Conservation (phyloP, 768 basidiomycete species). For the Rhodotorula sphaerocarpa region DNA sequence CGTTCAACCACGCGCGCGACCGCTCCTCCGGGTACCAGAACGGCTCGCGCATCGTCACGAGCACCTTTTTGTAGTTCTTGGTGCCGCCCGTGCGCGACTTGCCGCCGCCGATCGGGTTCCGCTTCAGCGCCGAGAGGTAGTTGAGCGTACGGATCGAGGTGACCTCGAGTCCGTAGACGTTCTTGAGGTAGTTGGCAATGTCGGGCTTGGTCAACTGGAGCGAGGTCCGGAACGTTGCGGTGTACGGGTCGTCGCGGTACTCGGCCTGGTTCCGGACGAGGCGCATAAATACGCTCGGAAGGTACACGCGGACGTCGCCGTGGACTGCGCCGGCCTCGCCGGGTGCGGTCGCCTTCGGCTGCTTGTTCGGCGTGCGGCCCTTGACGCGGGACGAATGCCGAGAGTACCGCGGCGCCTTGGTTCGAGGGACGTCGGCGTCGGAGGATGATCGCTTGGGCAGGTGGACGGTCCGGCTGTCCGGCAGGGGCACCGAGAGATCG, state of each 20-base stretch:
- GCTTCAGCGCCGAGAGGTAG: slow-evolving; percentile 35
- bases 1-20: slow-evolving; percentile 35
- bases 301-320: slow-evolving; percentile 31
- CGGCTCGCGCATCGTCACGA: slow-evolving; percentile 36
- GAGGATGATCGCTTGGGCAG: not conserved
- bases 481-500: slow-evolving; percentile 8
- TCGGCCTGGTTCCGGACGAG: slow-evolving; percentile 38
- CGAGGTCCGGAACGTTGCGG: slow-evolving; percentile 38
- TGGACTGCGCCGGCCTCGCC: slow-evolving; percentile 8
- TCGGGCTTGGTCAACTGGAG: slow-evolving; percentile 39
- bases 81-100: slow-evolving; percentile 25
- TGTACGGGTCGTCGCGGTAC: slow-evolving; percentile 36
- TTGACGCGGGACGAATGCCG: slow-evolving; percentile 25
- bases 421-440: not conserved
- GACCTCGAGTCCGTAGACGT: slow-evolving; percentile 38
- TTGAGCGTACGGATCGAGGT: slow-evolving; percentile 36
- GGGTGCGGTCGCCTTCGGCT: slow-evolving; percentile 15
- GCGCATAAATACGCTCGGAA: slow-evolving; percentile 37
- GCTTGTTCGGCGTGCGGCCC: slow-evolving; percentile 16
- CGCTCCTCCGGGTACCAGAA: slow-evolving; percentile 40
- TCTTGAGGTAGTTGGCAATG: slow-evolving; percentile 38
- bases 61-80: slow-evolving; percentile 39
- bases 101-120: slow-evolving; percentile 33
- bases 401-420: slow-evolving; percentile 10
- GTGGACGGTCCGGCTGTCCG: slow-evolving; percentile 15